These are phyloP conservation scores for Oenanthe sinensis DNA, from an alignment of 129 eudicot genomes.

Conservation along the genomic window DNA sequence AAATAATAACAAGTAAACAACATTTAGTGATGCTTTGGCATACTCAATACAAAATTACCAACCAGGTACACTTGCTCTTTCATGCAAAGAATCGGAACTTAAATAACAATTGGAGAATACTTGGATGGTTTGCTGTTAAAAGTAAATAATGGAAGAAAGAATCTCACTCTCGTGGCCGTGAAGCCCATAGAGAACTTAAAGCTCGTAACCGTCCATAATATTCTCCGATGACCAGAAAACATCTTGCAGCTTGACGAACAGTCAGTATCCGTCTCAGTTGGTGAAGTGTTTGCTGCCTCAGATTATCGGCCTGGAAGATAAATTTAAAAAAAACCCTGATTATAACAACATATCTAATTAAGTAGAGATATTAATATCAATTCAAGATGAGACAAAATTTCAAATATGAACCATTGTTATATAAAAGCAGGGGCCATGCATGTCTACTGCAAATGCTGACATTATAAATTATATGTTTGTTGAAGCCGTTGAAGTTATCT, in stretches of 20 bases:
- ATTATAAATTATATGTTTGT: background rate
- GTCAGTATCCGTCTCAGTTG: slow-evolving; percentile 75
- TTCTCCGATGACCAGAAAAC: slow-evolving; percentile 85
- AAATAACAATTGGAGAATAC: background rate
- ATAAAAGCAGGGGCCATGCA: background rate
- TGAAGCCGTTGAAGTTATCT: background rate
- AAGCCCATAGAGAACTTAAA: slow-evolving; percentile 87
- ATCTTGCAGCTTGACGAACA: slow-evolving; percentile 81
- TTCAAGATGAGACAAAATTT: background rate
- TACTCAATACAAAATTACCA: no score
- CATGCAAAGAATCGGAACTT: no score
- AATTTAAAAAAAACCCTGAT: no score
- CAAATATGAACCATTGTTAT: background rate
- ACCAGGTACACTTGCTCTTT: no score
- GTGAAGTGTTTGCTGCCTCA: slow-evolving; percentile 89
- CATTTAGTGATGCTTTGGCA: background rate
- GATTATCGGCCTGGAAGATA: slow-evolving; percentile 65
- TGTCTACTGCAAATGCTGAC: background rate
- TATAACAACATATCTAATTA: background rate
- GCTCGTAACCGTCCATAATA: slow-evolving; percentile 87
- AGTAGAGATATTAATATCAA: background rate
- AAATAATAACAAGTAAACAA: background rate
- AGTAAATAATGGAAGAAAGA: background rate
- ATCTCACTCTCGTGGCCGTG: slow-evolving; percentile 93
- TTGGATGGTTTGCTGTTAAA: background rate